Conservation (phyloP, 2,329 filamentous ascomycete species). For the Arthrobotrys sphaeroides region DNA sequence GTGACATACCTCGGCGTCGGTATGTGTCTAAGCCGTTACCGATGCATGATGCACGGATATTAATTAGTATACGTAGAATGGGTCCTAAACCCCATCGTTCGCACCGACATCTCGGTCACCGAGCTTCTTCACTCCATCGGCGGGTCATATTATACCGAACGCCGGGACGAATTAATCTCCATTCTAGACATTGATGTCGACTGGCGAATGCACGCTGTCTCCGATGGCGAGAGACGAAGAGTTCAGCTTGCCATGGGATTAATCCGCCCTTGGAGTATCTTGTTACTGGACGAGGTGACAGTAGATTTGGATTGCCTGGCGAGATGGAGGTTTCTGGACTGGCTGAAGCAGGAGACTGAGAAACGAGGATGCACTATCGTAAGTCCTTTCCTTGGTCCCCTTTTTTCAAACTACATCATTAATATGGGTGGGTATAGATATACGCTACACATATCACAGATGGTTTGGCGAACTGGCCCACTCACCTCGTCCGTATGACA, state of each 20-base stretch:
- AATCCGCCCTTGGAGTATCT: conserved; percentile 86
- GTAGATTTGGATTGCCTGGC: conserved; percentile 92
- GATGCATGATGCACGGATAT: not conserved
- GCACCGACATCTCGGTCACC: conserved; percentile 89
- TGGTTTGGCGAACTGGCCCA: conserved; percentile 93
- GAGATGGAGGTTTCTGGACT: conserved; percentile 83
- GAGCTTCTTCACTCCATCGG: conserved; percentile 87
- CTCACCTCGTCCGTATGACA: conserved; percentile 95
- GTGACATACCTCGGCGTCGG: conserved; percentile 91
- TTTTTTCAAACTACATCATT: not conserved
- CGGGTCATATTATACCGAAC: conserved; percentile 80
- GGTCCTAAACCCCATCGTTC: conserved; percentile 96
- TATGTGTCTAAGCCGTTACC: conserved; percentile 9
- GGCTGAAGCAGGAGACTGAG: conserved; percentile 88
- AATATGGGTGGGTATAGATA: conserved; percentile 61
- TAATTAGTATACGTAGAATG: conserved; percentile 70
- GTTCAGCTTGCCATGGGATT: conserved; percentile 98
- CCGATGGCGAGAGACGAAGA: conserved; percentile 83
- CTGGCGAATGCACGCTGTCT: conserved; percentile 97
- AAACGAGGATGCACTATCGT: conserved; percentile 79
- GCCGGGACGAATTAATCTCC: conserved; percentile 83
- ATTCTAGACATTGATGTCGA: conserved; percentile 90
- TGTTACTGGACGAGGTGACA: conserved; percentile 87
- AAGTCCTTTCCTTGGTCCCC: conserved; percentile 1
- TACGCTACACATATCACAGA: conserved; percentile 98